Percentiles rank a stretch among this genome's conserved stretches.
Evolutionary conservation across 768 basidiomycete species (phyloP).

Genomic region (Candolleomyces efflorescens): DNA sequence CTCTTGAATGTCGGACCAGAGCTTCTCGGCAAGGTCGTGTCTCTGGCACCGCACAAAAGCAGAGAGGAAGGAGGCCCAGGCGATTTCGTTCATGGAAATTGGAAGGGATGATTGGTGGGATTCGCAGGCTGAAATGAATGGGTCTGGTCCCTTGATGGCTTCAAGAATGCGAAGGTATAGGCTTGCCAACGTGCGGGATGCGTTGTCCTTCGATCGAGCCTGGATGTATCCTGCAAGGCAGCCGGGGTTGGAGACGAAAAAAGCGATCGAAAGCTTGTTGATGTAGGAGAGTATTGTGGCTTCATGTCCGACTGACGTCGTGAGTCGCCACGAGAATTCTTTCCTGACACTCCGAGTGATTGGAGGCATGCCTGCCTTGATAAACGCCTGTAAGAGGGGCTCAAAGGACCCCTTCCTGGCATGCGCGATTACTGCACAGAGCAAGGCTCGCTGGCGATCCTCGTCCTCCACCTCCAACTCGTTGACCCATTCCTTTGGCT

Average conservation of each 20-base stretch:
- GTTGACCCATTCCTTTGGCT: not conserved
- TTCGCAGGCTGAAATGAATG: slow-evolving; percentile 49
- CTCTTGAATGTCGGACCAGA: slow-evolving; percentile 66
- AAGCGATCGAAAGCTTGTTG: slow-evolving; percentile 45
- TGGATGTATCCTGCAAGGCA: slow-evolving; percentile 47
- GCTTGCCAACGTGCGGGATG: slow-evolving; percentile 30
- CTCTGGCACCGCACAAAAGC: slow-evolving; percentile 56
- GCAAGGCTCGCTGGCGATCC: slow-evolving; percentile 21
- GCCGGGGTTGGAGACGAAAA: slow-evolving; percentile 45
- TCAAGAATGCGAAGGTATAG: slow-evolving; percentile 50
- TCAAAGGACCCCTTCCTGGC: slow-evolving; percentile 56
- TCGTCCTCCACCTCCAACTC: slow-evolving; percentile 19
- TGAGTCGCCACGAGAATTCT: slow-evolving; percentile 17
- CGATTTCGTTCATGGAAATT: slow-evolving; percentile 49
- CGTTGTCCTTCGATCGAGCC: slow-evolving; percentile 35
- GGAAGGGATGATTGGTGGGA: slow-evolving; percentile 34
- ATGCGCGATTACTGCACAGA: slow-evolving; percentile 56
- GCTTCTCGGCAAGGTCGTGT: slow-evolving; percentile 50
- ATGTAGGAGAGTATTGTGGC: slow-evolving; percentile 42
- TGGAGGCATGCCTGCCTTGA: slow-evolving; percentile 35
- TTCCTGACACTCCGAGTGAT: not conserved
- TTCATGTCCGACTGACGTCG: slow-evolving; percentile 28
- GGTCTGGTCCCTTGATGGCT: slow-evolving; percentile 45
- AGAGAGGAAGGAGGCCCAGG: slow-evolving; percentile 64
- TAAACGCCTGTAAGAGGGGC: slow-evolving; percentile 44